A percentile compares a stretch with the other conserved stretches of the same genome.
Conservation (phyloP, 371 early-diverging fungal genomes). For the Caulochytrium protostelioides region DNA sequence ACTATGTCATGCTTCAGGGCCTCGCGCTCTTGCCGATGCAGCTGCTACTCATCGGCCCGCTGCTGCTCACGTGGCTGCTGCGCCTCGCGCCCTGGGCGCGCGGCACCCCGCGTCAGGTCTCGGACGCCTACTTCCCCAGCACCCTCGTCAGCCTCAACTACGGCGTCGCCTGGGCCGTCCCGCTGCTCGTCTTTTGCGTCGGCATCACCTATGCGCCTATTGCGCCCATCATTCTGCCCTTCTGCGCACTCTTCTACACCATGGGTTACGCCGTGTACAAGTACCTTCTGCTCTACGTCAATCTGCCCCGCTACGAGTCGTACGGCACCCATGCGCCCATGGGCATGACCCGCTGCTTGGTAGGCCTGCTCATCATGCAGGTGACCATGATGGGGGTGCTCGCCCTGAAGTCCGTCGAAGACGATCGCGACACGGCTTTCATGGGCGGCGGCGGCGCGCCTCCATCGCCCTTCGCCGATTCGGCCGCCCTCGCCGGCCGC, state of each 20-base stretch:
- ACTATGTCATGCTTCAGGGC: constrained; percentile 19
- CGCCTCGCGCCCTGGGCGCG: constrained; percentile 10
- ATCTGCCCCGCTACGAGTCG: constrained; percentile 61
- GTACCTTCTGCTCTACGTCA: constrained; percentile 40
- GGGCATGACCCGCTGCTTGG: constrained; percentile 49
- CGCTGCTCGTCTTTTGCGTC: constrained; percentile 54
- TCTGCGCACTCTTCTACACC: constrained; percentile 51
- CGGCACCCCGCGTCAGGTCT: constrained; percentile 16
- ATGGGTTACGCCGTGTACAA: constrained; percentile 54
- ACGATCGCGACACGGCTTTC: constrained; percentile 1
- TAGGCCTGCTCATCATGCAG: constrained; percentile 64
- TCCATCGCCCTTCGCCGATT: background rate
- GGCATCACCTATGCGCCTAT: constrained; percentile 68
- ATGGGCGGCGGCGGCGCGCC: background rate
- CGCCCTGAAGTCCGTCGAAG: constrained; percentile 23
- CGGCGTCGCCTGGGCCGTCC: constrained; percentile 16
- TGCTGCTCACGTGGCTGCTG: constrained; percentile 16
- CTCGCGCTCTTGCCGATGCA: constrained; percentile 16
- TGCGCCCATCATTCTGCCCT: constrained; percentile 59
- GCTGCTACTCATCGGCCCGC: constrained; percentile 17
- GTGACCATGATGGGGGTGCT: constrained; percentile 59
- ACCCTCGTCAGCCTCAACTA: constrained; percentile 19
- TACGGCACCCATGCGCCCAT: constrained; percentile 51
- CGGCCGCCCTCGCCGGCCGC: too few species aligned
- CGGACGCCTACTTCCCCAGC: constrained; percentile 22